Evolutionary conservation across 768 basidiomycete species (phyloP).

Genomic region (Suillus variegatus): DNA sequence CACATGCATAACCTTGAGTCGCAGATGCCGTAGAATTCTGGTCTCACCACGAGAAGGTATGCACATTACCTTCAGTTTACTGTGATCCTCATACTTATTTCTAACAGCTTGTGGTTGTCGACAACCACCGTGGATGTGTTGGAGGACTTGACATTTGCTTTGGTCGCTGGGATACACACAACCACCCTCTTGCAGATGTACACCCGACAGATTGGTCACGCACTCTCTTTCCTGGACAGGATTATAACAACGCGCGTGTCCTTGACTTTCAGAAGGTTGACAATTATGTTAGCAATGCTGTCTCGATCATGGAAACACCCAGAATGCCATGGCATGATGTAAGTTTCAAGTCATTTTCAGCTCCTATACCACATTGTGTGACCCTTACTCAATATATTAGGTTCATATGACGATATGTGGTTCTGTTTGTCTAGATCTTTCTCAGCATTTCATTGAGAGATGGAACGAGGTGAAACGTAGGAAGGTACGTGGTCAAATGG

Average conservation of each 20-base stretch:
- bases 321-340: slow-evolving; percentile 98
- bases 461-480: slow-evolving; percentile 91
- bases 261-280: slow-evolving; percentile 85
- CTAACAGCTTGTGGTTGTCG: slow-evolving; percentile 71
- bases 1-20: not conserved
- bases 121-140: slow-evolving; percentile 82
- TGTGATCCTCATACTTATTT: not conserved
- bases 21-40: slow-evolving; percentile 81
- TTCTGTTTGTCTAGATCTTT: slow-evolving; percentile 84
- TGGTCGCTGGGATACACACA: slow-evolving; percentile 95
- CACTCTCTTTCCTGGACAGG: slow-evolving; percentile 91
- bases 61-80: not conserved
- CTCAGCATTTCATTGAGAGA: slow-evolving; percentile 90
- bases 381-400: slow-evolving; percentile 32
- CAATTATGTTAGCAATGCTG: slow-evolving; percentile 68
- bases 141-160: slow-evolving; percentile 97
- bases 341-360: slow-evolving; percentile 26
- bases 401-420: slow-evolving; percentile 85
- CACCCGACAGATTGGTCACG: slow-evolving; percentile 83
- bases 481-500: slow-evolving; percentile 46
- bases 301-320: slow-evolving; percentile 66
- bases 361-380: not conserved
- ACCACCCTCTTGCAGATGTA: slow-evolving; percentile 87
- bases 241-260: slow-evolving; percentile 89
- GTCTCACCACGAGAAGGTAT: slow-evolving; percentile 88